phyloP scores from a whole-genome alignment of 306 rosid species.

The Casuarina glauca region DNA sequence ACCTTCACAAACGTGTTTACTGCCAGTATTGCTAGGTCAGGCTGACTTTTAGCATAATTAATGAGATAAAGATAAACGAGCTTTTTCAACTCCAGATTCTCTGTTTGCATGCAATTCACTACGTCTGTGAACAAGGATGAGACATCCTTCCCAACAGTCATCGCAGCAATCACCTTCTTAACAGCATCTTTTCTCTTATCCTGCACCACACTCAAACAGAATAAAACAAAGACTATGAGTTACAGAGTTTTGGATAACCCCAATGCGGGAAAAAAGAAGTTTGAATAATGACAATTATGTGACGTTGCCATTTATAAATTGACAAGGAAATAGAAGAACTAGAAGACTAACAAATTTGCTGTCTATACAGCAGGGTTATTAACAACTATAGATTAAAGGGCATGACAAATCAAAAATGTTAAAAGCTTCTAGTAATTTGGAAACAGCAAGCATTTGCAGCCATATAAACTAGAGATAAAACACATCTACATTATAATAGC shows the following conservation, averaged over 20 bases:
- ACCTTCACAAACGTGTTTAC: slow-evolving; percentile 99
- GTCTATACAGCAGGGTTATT: neutral
- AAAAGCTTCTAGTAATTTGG: neutral
- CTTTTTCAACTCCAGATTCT: slow-evolving; percentile 96
- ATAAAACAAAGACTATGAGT: slow-evolving; percentile 13
- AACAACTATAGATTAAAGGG: neutral
- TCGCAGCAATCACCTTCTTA: slow-evolving; percentile 97
- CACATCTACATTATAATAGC: neutral
- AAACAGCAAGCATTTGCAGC: neutral
- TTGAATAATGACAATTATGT: neutral
- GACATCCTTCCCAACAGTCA: slow-evolving; percentile 99
- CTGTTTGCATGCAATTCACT: slow-evolving; percentile 98
- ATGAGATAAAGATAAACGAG: slow-evolving; percentile 91
- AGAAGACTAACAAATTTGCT: neutral
- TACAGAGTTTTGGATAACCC: slow-evolving; percentile 15
- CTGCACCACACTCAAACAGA: slow-evolving; percentile 33
- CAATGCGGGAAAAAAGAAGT: too few species aligned
- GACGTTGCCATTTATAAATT: neutral
- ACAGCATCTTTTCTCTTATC: slow-evolving; percentile 99
- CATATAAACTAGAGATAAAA: neutral
- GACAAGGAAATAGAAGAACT: too few species aligned
- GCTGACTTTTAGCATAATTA: slow-evolving; percentile 97
- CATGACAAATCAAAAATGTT: neutral
- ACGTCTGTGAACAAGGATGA: slow-evolving; percentile 96
- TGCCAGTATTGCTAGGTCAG: slow-evolving; percentile 94